These are phyloP conservation scores for Rhazya stricta DNA, from an alignment of 257 asterid genomes.

Conservation along the genomic window DNA sequence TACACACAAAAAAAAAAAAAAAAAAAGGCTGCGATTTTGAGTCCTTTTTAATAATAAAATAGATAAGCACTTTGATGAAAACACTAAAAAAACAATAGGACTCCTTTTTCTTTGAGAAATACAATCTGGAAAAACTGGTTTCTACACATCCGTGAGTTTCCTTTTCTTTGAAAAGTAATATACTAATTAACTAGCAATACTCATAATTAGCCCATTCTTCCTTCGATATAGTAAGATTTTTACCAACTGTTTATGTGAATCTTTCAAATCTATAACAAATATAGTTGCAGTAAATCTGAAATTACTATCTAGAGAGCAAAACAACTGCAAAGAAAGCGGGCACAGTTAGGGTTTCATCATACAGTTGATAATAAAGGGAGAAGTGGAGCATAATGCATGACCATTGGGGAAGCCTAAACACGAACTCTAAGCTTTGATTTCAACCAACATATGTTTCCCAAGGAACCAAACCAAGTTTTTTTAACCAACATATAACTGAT, in stretches of 20 bases:
- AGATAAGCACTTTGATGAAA: not conserved
- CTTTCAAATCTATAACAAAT: not conserved
- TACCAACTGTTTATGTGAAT: not conserved
- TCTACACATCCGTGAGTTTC: no score
- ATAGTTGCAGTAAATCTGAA: not conserved
- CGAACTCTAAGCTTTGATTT: not conserved
- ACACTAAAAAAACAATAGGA: not conserved
- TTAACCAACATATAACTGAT: not conserved
- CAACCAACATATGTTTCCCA: not conserved
- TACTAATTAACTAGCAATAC: not conserved
- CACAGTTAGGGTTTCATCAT: not conserved
- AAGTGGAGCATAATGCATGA: not conserved
- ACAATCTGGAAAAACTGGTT: not conserved
- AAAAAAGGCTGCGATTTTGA: not conserved
- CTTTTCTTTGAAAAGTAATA: not conserved
- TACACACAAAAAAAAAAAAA: no score
- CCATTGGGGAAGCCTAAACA: not conserved
- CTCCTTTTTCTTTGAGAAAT: not conserved
- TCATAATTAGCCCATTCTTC: no score
- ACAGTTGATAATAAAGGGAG: not conserved
- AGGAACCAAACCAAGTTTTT: not conserved
- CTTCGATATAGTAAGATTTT: not conserved
- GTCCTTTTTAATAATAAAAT: not conserved
- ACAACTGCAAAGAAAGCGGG: no score
- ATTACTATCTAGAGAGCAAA: not conserved